These are phyloP conservation scores for Peniophora sp. DNA, from an alignment of 1,284 basidiomycete genomes.

Conservation along the genomic window DNA sequence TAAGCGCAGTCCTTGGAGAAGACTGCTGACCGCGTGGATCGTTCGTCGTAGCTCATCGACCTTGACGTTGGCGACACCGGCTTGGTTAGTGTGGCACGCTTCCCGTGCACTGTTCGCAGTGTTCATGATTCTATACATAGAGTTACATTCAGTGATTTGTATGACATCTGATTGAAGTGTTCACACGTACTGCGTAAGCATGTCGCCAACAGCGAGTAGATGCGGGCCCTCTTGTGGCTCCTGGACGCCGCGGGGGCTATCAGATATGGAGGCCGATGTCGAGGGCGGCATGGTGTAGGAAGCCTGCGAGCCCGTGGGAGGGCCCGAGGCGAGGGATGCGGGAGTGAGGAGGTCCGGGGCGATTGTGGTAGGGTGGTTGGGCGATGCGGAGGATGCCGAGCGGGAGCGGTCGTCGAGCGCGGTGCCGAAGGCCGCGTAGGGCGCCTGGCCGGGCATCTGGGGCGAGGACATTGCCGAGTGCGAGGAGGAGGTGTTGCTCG, in stretches of 20 bases:
- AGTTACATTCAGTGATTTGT: too few species aligned
- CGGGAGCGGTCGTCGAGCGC: constrained; percentile 18
- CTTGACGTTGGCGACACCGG: constrained; percentile 33
- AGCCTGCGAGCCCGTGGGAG: constrained; percentile 21
- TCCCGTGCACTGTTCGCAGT: constrained; percentile 39
- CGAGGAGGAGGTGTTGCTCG: constrained; percentile 1
- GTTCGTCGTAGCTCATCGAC: constrained; percentile 41
- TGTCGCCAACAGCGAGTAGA: constrained; percentile 28
- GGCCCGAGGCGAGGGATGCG: constrained; percentile 19
- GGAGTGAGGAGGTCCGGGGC: constrained; percentile 23
- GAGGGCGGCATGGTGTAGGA: constrained; percentile 20
- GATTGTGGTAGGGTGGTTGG: constrained; percentile 18
- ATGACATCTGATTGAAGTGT: neutral
- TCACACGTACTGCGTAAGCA: constrained; percentile 26
- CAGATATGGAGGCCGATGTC: constrained; percentile 16
- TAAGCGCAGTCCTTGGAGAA: constrained; percentile 38
- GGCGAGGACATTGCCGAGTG: constrained; percentile 21
- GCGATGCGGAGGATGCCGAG: constrained; percentile 29
- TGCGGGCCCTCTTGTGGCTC: constrained; percentile 26
- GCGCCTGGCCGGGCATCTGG: neutral
- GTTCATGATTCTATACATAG: constrained; percentile 33
- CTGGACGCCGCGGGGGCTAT: constrained; percentile 19
- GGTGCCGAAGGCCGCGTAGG: too few species aligned
- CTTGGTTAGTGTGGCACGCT: constrained; percentile 39
- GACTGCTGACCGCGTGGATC: constrained; percentile 37